These are phyloP conservation scores for Teratosphaeria zuluensis DNA, from an alignment of 2,329 filamentous ascomycete genomes.

Conservation along the genomic window DNA sequence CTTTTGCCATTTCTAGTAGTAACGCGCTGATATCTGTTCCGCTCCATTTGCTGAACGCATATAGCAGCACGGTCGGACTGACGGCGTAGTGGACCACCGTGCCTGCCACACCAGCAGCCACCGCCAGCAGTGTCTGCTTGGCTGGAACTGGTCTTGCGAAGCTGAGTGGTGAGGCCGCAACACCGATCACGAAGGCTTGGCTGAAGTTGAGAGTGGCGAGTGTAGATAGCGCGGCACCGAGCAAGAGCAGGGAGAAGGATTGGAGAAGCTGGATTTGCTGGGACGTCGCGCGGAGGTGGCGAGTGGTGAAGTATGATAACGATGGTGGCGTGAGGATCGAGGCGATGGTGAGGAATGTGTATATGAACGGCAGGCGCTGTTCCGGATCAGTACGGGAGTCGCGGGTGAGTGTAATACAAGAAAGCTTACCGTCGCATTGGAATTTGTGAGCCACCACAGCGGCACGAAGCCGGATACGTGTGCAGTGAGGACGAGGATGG, in stretches of 20 bases:
- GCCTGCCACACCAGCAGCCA: constrained; percentile 6
- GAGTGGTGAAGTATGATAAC: neutral
- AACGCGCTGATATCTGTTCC: constrained; percentile 1
- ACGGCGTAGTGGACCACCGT: constrained; percentile 8
- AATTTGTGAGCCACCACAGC: constrained; percentile 76
- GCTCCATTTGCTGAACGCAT: constrained; percentile 8
- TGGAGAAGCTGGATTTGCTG: constrained; percentile 74
- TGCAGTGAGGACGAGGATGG: constrained; percentile 60
- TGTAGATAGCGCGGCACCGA: constrained; percentile 84
- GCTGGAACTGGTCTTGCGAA: constrained; percentile 47
- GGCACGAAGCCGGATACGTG: constrained; percentile 74
- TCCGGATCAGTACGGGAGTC: constrained; percentile 14
- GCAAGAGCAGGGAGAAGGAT: constrained; percentile 81
- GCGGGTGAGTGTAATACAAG: constrained; percentile 23
- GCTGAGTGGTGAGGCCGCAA: constrained; percentile 68
- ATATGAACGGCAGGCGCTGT: neutral
- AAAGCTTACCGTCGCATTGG: constrained; percentile 52
- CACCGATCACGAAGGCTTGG: constrained; percentile 72
- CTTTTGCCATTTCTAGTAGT: constrained; percentile 22
- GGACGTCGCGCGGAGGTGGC: constrained; percentile 1
- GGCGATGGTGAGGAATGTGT: constrained; percentile 33
- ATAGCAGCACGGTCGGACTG: constrained; percentile 15
- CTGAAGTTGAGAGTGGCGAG: constrained; percentile 95
- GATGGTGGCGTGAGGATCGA: constrained; percentile 27
- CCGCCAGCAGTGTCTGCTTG: neutral